phyloP scores from a whole-genome alignment of 2,329 filamentous ascomycete genomes.

The Didymella glomerata region DNA sequence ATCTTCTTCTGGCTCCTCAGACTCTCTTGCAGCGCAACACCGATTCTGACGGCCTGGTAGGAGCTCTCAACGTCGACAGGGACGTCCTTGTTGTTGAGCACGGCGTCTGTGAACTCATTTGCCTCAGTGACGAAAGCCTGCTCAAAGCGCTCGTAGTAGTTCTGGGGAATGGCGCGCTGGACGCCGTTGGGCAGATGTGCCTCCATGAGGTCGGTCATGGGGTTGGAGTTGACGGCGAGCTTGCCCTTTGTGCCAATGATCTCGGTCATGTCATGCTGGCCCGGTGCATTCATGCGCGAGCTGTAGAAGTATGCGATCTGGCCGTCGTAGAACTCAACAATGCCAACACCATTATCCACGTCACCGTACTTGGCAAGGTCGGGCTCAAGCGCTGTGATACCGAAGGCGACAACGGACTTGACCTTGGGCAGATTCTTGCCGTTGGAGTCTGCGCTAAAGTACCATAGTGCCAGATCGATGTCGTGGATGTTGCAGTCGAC shows the following conservation, averaged over 20 bases:
- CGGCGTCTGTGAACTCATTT: conserved; percentile 68
- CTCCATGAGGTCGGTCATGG: conserved; percentile 63
- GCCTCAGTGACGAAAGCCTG: conserved; percentile 70
- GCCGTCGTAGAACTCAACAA: conserved; percentile 71
- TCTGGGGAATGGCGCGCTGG: conserved; percentile 65
- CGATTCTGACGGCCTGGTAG: conserved; percentile 68
- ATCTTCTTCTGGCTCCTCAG: conserved; percentile 57
- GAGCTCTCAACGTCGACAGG: conserved; percentile 66
- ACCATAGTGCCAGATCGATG: conserved; percentile 72
- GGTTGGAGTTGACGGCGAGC: conserved; percentile 67
- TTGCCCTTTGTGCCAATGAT: conserved; percentile 73
- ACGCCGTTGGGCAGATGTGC: conserved; percentile 64
- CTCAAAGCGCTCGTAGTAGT: conserved; percentile 70
- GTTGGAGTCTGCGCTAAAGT: conserved; percentile 55
- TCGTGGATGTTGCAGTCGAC: conserved; percentile 77
- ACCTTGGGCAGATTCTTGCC: conserved; percentile 51
- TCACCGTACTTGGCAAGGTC: conserved; percentile 66
- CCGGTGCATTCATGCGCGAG: conserved; percentile 72
- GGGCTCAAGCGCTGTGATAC: conserved; percentile 67
- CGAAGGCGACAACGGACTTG: conserved; percentile 65
- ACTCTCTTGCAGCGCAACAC: conserved; percentile 58
- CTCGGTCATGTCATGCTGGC: conserved; percentile 73
- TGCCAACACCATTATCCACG: conserved; percentile 68
- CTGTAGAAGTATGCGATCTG: conserved; percentile 71
- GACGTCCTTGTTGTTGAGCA: conserved; percentile 63